A percentile compares a stretch with the other conserved stretches of the same genome.
phyloP scores from a whole-genome alignment of 257 asterid species.

The Petunia axillaris region DNA sequence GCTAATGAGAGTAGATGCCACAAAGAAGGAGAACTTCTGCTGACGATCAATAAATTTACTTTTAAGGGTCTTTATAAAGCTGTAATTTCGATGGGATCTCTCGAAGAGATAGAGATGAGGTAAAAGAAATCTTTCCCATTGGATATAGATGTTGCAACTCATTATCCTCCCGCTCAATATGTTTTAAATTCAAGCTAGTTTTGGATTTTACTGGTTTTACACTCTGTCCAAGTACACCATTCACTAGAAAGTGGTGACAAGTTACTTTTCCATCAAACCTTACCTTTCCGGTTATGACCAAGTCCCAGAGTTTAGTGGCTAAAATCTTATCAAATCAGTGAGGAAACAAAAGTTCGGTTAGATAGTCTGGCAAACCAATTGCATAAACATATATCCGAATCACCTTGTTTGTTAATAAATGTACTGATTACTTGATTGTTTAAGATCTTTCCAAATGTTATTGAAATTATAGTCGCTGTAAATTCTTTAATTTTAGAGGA shows the following conservation, averaged over 20 bases:
- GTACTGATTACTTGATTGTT: background rate
- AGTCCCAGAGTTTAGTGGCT: background rate
- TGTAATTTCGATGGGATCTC: background rate
- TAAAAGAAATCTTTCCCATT: too few species aligned
- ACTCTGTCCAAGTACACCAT: background rate
- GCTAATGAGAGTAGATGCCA: background rate
- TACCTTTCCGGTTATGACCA: background rate
- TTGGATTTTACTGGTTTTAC: background rate
- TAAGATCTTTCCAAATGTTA: constrained; percentile 18
- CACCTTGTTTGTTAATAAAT: background rate
- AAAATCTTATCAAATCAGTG: background rate
- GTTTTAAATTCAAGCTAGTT: constrained; percentile 1
- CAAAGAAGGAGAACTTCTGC: background rate
- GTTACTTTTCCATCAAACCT: constrained; percentile 1
- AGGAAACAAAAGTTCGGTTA: background rate
- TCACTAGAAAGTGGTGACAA: background rate
- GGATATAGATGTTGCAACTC: background rate
- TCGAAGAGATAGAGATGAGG: constrained; percentile 5
- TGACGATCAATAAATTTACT: constrained; percentile 4
- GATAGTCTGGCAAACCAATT: constrained; percentile 6
- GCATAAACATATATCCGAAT: background rate
- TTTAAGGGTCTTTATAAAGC: background rate
- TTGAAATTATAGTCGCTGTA: background rate
- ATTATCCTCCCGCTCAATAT: background rate
- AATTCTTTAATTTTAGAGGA: background rate